Evolutionary conservation across 2,329 filamentous ascomycete genomes (phyloP), one percentile per base, ranked within the genome.

Genomic region (Aspergillus udagawae): DNA sequence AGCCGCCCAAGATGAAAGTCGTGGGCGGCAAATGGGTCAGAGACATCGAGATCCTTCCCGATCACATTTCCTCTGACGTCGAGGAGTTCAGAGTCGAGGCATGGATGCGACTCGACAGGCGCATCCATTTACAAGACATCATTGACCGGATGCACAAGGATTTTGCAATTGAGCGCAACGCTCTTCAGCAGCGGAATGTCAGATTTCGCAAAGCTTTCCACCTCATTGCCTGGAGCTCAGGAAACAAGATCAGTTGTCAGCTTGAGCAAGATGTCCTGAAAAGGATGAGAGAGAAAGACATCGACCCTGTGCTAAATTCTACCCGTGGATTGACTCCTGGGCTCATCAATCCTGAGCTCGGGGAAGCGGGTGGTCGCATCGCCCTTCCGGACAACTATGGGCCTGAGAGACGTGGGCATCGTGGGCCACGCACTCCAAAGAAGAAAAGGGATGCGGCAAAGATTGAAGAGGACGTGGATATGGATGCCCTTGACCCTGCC

Each of bases 41-140:
- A 3, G 42, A 56, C 2, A 60, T 72, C 14, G 56, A 61, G 1
- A 59, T 70, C 12, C 59, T 73, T 10, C 70, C 71, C 1, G 65
- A 70, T 49, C 61, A 66, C 4, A 70, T 73, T 21, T 64, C 67
- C 0, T 63, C 64, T 4, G 58, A 67, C n/a, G 68, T 73, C 14
- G 68, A 70, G 53, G 67, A 67, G 38, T 70, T 66, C 44, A 58
- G 69, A 3, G 68, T 69, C 32, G 71, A 73, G 44, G 65, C 70
- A 8, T 73, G 71, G 71, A 58, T 65, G 54, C 65, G 70, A 3
- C 51, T 69, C 1, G 70, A 73, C 53, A 50, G 58, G 7, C 63
- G 68, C 3, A 68, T 72, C 51, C 55, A 53, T 7, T 58, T 70
- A 7, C 49, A 58, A 5, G 70, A 72, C 49, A 70, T 73, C 29